phyloP scores from a whole-genome alignment of 116 monocot genomes.

The Papilionanthe hybrid region DNA sequence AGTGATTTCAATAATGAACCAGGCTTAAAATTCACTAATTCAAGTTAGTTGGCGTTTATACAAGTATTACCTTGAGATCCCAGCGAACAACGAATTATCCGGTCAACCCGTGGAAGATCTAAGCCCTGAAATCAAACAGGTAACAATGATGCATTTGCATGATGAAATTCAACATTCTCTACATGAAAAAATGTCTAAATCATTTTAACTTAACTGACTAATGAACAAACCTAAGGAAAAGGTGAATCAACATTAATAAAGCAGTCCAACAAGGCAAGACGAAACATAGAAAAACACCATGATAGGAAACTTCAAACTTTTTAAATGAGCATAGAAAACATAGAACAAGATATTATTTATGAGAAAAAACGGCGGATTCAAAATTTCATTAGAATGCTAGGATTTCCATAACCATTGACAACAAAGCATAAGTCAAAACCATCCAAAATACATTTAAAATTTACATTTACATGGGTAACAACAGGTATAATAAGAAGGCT shows the following conservation, averaged over 20 bases:
- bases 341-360: no score
- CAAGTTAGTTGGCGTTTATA: neutral
- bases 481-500: no score
- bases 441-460: no score
- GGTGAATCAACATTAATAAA: neutral
- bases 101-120: slow-evolving; percentile 78
- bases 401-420: no score
- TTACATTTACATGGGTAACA: no score
- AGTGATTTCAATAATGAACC: neutral
- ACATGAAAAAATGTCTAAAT: neutral
- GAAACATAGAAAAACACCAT: no score
- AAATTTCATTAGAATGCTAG: no score
- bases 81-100: slow-evolving; percentile 82
- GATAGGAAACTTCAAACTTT: neutral
- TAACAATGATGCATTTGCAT: neutral
- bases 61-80: slow-evolving; percentile 63
- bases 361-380: no score
- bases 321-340: no score
- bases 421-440: no score
- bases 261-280: neutral
- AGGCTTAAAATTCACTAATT: neutral
- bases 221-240: neutral
- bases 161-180: neutral
- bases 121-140: slow-evolving; percentile 43
- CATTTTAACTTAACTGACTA: neutral